Evolutionary conservation across 2,329 filamentous ascomycete genomes (phyloP).

Genomic region (Botrytis porri): DNA sequence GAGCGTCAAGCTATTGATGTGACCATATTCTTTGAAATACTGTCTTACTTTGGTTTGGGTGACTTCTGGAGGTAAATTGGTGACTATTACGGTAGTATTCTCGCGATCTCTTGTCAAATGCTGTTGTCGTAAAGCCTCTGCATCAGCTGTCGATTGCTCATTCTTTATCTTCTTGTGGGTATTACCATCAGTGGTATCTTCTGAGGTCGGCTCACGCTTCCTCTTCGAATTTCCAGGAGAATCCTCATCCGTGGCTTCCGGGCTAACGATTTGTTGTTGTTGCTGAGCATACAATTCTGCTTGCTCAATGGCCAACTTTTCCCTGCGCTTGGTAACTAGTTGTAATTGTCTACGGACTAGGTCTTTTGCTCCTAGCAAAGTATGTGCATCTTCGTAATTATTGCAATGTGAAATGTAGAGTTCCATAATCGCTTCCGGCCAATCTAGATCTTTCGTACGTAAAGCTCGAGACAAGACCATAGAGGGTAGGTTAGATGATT

Average conservation of each 20-base stretch:
- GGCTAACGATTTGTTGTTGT: constrained; percentile 32
- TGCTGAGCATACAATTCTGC: constrained; percentile 50
- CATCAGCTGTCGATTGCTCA: constrained; percentile 37
- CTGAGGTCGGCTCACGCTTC: constrained; percentile 63
- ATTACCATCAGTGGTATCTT: constrained; percentile 47
- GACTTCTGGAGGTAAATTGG: constrained; percentile 67
- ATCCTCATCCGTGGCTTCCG: constrained; percentile 34
- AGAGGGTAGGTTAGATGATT: constrained; percentile 69
- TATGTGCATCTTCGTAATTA: constrained; percentile 78
- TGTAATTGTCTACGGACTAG: constrained; percentile 68
- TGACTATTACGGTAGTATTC: constrained; percentile 79
- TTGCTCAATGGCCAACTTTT: constrained; percentile 61
- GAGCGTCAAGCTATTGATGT: constrained; percentile 73
- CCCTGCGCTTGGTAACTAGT: constrained; percentile 59
- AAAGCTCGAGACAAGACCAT: constrained; percentile 72
- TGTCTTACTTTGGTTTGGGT: constrained; percentile 74
- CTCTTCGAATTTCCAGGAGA: constrained; percentile 54
- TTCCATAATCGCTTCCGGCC: constrained; percentile 73
- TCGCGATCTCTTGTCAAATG: constrained; percentile 78
- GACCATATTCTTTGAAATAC: constrained; percentile 89
- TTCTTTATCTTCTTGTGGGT: constrained; percentile 64
- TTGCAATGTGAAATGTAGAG: constrained; percentile 79
- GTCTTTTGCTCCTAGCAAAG: constrained; percentile 71
- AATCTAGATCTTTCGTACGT: constrained; percentile 61
- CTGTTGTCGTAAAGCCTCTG: constrained; percentile 40